A percentile compares a stretch with the other conserved stretches of the same genome.
Evolutionary conservation across 495 filamentous ascomycete genomes (phyloP).

Genomic region (Hyaloscypha bicolor): DNA sequence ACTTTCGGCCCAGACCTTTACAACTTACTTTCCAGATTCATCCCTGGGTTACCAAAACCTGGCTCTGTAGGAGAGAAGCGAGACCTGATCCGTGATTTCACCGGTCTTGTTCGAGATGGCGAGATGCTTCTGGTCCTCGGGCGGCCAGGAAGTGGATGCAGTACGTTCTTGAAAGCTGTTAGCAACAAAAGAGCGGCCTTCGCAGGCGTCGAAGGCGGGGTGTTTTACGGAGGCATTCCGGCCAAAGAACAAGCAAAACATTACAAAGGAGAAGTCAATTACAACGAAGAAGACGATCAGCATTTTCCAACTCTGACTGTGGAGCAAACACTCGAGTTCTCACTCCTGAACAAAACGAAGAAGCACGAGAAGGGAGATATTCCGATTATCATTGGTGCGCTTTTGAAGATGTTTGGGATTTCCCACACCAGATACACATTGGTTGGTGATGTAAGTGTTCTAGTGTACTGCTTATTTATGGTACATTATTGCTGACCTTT

Average conservation of each 20-base stretch:
- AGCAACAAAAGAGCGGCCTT: conserved; percentile 69
- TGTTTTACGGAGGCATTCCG: conserved; percentile 76
- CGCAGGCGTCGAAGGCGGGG: conserved; percentile 68
- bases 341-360: conserved; percentile 81
- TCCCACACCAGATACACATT: conserved; percentile 65
- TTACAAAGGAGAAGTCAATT: conserved; percentile 81
- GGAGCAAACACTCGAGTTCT: conserved; percentile 73
- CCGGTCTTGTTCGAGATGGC: conserved; percentile 75
- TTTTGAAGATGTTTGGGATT: conserved; percentile 73
- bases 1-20: conserved; percentile 87
- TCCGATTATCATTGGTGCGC: conserved; percentile 62
- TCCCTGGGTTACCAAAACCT: conserved; percentile 58
- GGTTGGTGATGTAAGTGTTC: not conserved
- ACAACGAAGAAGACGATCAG: conserved; percentile 80
- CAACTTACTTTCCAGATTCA: conserved; percentile 61
- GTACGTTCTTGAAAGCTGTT: conserved; percentile 77
- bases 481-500: not conserved
- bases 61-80: conserved; percentile 52
- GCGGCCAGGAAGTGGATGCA: conserved; percentile 77
- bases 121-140: conserved; percentile 87
- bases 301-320: conserved; percentile 81
- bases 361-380: conserved; percentile 69
- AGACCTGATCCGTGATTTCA: conserved; percentile 74
- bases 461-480: not conserved
- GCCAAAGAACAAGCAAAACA: conserved; percentile 66